Conservation (phyloP, 306 rosid genomes). For the Macrotyloma uniflorum region DNA sequence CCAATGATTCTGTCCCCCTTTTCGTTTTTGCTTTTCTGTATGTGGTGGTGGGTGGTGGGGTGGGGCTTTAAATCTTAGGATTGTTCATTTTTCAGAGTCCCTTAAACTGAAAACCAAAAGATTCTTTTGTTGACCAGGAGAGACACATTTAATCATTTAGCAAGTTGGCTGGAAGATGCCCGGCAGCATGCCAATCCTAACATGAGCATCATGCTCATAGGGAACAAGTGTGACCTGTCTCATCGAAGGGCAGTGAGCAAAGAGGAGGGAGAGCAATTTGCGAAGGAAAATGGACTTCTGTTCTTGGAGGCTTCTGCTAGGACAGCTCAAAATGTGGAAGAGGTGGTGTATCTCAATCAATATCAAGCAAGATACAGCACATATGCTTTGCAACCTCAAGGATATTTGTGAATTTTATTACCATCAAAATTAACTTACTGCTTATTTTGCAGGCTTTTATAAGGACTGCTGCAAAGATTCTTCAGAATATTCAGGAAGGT, state of each 20-base stretch:
- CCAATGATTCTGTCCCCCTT: background rate
- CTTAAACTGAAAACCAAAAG: constrained; percentile 18
- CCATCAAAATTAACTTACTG: constrained; percentile 15
- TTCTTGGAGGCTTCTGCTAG: constrained; percentile 98
- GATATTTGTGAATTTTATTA: background rate
- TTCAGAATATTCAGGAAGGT: constrained; percentile 90
- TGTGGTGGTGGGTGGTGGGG: background rate
- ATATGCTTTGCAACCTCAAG: background rate
- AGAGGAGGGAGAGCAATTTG: constrained; percentile 98
- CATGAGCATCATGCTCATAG: constrained; percentile 92
- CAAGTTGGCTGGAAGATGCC: constrained; percentile 99
- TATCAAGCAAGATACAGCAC: background rate
- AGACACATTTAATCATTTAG: constrained; percentile 74
- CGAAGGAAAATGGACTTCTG: constrained; percentile 92
- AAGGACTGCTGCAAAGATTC: constrained; percentile 87
- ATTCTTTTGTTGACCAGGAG: constrained; percentile 61
- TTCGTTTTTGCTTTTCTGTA: background rate
- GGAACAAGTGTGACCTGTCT: constrained; percentile 88
- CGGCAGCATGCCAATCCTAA: constrained; percentile 98
- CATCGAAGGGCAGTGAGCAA: constrained; percentile 95
- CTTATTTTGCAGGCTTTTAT: constrained; percentile 73
- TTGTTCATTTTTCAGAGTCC: constrained; percentile 15
- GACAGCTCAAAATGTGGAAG: constrained; percentile 95
- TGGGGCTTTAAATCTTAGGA: background rate
- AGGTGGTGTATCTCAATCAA: constrained; percentile 56